Percentiles rank a stretch among this genome's conserved stretches.
phyloP scores from a whole-genome alignment of 1,284 basidiomycete genomes.

The Cryptococcus hybrid region DNA sequence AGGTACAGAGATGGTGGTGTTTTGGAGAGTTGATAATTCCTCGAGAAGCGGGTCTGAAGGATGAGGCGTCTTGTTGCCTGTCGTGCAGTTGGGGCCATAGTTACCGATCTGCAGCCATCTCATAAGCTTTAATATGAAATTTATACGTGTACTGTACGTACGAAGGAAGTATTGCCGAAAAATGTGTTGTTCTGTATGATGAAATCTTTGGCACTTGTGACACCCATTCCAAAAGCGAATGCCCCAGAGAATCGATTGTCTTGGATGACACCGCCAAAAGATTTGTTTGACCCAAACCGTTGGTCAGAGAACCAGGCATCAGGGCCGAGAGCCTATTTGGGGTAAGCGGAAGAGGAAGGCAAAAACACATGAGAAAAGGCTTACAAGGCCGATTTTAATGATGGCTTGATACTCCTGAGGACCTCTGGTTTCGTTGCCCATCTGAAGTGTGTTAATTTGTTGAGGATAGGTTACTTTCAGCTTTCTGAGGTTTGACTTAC shows the following conservation, averaged over 20 bases:
- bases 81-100: slow-evolving; percentile 67
- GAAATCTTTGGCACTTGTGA: slow-evolving; percentile 65
- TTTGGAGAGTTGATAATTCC: slow-evolving; percentile 20
- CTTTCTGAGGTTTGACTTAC: slow-evolving; percentile 9
- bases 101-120: slow-evolving; percentile 56
- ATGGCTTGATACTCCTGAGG: slow-evolving; percentile 30
- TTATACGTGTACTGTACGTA: slow-evolving; percentile 9
- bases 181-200: slow-evolving; percentile 64
- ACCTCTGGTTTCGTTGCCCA: slow-evolving; percentile 31
- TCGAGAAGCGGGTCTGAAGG: slow-evolving; percentile 26
- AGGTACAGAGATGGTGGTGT: slow-evolving; percentile 26
- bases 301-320: slow-evolving; percentile 63
- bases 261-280: slow-evolving; percentile 59
- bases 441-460: slow-evolving; percentile 3
- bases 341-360: slow-evolving; percentile 17
- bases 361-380: background rate
- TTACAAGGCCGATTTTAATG: slow-evolving; percentile 42
- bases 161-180: slow-evolving; percentile 68
- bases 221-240: slow-evolving; percentile 48
- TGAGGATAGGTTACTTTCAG: background rate
- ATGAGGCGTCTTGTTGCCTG: slow-evolving; percentile 51
- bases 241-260: slow-evolving; percentile 70
- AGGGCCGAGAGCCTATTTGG: slow-evolving; percentile 62
- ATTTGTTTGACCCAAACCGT: slow-evolving; percentile 61
- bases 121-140: background rate